Evolutionary conservation across 2,329 filamentous ascomycete species (phyloP).

Genomic region (Didymella keratinophila): DNA sequence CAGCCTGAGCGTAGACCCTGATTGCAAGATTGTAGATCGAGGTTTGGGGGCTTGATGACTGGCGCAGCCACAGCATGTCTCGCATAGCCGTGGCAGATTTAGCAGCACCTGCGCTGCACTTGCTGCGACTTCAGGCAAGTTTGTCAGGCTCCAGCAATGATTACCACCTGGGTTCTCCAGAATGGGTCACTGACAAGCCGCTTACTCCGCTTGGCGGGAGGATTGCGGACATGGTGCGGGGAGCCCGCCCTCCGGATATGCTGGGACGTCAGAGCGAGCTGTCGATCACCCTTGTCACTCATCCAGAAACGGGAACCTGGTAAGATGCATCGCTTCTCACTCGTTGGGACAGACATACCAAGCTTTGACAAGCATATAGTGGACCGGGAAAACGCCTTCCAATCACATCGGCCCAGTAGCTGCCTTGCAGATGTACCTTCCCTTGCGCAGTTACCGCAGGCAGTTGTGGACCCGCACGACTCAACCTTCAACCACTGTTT

Average conservation of each 20-base stretch:
- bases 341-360: conserved; percentile 2
- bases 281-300: conserved; percentile 7
- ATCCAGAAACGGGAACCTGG: not conserved
- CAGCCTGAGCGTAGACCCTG: conserved; percentile 1
- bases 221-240: conserved; percentile 18
- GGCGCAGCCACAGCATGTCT: conserved; percentile 3
- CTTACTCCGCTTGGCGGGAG: conserved; percentile 5
- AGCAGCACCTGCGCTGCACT: conserved; percentile 2
- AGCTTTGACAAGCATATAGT: conserved; percentile 6
- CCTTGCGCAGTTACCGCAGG: conserved; percentile 6
- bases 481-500: conserved; percentile 1
- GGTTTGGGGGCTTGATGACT: not conserved
- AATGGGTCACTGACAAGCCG: not conserved
- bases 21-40: not conserved
- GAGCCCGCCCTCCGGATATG: conserved; percentile 10
- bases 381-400: not conserved
- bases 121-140: not conserved
- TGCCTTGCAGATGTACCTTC: conserved; percentile 1
- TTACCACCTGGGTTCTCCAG: not conserved
- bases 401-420: not conserved
- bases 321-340: not conserved
- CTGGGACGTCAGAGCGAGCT: not conserved
- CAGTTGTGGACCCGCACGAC: not conserved
- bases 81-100: conserved; percentile 3
- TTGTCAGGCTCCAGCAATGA: not conserved